Conservation (phyloP, 768 basidiomycete genomes). For the Leccinellum luteum region DNA sequence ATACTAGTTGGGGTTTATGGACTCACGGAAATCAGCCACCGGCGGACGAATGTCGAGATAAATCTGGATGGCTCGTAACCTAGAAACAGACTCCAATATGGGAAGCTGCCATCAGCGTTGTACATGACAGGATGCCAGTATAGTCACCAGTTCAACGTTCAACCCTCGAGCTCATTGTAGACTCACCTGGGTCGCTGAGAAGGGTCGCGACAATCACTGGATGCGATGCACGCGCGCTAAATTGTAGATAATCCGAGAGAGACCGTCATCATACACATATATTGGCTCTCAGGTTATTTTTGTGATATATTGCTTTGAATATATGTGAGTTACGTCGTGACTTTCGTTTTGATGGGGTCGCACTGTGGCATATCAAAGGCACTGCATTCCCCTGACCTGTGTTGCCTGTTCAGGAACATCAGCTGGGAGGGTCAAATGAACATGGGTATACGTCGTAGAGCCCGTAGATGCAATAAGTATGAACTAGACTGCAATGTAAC, state of each 20-base stretch:
- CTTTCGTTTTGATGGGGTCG: slow-evolving; percentile 2
- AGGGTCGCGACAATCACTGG: background rate
- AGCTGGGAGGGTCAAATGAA: background rate
- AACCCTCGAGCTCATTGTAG: background rate
- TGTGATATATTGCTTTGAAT: slow-evolving; percentile 1
- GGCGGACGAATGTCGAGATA: background rate
- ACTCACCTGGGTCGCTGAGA: slow-evolving; percentile 2
- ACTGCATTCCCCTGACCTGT: background rate
- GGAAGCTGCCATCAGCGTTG: slow-evolving; percentile 5
- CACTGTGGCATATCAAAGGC: background rate
- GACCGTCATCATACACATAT: background rate
- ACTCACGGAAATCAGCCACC: slow-evolving; percentile 2
- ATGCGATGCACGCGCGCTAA: background rate
- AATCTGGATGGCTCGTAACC: slow-evolving; percentile 8
- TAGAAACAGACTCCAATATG: slow-evolving; percentile 11
- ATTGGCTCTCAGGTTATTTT: background rate
- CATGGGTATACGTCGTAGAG: slow-evolving; percentile 3
- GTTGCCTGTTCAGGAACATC: background rate
- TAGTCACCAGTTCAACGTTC: background rate
- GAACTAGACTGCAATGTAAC: slow-evolving; percentile 3
- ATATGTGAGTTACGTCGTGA: background rate
- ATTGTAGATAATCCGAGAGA: background rate
- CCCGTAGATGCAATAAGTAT: slow-evolving; percentile 6
- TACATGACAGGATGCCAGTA: background rate
- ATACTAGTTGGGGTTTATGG: background rate